These are phyloP conservation scores for Paramecium sexaurelia DNA, from an alignment of 73 alveolate species.

Conservation along the genomic window DNA sequence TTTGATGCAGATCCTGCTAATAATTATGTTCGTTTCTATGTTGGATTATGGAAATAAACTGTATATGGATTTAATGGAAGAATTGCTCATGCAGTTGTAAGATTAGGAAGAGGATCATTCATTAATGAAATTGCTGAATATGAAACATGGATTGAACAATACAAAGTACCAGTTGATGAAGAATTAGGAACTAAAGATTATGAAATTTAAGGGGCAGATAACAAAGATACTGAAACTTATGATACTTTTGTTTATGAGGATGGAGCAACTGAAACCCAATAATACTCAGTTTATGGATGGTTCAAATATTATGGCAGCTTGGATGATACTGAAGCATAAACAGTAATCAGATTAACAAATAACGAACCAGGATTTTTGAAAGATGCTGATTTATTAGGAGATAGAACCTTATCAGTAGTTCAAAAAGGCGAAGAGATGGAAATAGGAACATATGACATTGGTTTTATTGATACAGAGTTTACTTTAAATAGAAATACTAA, in stretches of 20 bases:
- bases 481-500: not conserved
- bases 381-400: conserved; percentile 24
- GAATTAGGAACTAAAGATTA: not conserved
- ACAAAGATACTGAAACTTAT: not conserved
- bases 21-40: conserved; percentile 25
- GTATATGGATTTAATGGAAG: conserved; percentile 47
- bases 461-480: conserved; percentile 37
- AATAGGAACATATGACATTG: conserved; percentile 48
- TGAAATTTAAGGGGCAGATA: conserved; percentile 34
- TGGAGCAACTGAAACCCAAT: conserved; percentile 21
- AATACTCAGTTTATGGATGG: conserved; percentile 62
- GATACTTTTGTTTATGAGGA: not conserved
- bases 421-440: conserved; percentile 13
- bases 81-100: conserved; percentile 13
- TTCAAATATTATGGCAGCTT: conserved; percentile 41
- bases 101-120: conserved; percentile 51
- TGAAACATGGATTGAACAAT: not conserved
- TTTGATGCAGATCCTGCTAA: conserved; percentile 46
- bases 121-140: not conserved
- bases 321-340: not conserved
- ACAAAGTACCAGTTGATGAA: not conserved
- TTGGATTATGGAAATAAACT: conserved; percentile 6
- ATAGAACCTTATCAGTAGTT: conserved; percentile 26
- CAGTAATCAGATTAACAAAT: conserved; percentile 31
- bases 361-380: not conserved